Evolutionary conservation across 192 early-diverging fungal genomes (phyloP).

Genomic region (Phlyctochytrium planicorne): DNA sequence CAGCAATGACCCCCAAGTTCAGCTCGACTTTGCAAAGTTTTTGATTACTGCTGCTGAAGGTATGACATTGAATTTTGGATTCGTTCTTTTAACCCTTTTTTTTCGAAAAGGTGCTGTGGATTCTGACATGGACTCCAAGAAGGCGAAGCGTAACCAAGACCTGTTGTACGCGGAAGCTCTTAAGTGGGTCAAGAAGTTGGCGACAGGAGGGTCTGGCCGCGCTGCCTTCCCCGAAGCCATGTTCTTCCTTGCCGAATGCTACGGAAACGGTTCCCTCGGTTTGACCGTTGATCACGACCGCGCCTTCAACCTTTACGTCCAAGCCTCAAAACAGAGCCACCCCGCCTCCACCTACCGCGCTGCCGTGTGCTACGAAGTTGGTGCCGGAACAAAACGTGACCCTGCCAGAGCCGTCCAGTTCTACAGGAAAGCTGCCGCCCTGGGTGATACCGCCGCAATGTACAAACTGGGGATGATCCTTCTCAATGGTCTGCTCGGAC

Average conservation of each 20-base stretch:
- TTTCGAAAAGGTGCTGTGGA: conserved; percentile 22
- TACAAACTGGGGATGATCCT: conserved; percentile 95
- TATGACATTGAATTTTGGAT: too few species aligned
- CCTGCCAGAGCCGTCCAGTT: conserved; percentile 79
- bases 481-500: conserved; percentile 78
- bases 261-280: conserved; percentile 81
- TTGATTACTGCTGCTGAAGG: conserved; percentile 72
- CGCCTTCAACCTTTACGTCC: conserved; percentile 88
- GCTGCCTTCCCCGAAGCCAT: conserved; percentile 82
- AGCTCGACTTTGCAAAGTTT: conserved; percentile 86
- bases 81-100: neutral
- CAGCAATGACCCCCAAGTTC: conserved; percentile 65
- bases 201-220: conserved; percentile 45
- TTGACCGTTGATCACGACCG: conserved; percentile 79
- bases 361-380: conserved; percentile 95
- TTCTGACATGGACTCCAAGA: conserved; percentile 54
- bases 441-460: conserved; percentile 94
- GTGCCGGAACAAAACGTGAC: conserved; percentile 89
- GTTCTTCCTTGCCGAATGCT: conserved; percentile 88
- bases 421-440: conserved; percentile 87
- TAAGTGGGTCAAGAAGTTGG: conserved; percentile 83
- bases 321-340: conserved; percentile 91
- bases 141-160: conserved; percentile 69
- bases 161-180: conserved; percentile 75
- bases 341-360: conserved; percentile 89